Base-by-base conservation (phyloP, 495 filamentous ascomycete species). In the Lepraria neglecta region DNA sequence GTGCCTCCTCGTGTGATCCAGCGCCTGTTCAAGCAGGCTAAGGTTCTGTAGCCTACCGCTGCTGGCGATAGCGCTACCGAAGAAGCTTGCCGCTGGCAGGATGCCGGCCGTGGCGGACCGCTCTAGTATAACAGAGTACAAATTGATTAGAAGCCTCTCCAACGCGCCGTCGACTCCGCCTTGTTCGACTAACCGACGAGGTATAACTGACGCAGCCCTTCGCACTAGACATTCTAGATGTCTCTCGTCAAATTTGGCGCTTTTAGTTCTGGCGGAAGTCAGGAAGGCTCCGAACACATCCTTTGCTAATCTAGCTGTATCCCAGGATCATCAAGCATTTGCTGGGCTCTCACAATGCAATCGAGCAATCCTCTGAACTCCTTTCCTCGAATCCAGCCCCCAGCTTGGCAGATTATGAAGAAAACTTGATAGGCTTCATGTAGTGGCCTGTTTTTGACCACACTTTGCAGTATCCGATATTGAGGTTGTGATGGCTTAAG, bases 361-460 rank as follows among this genome's bases (percentile, higher is more conserved):
- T 48, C 10, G 7, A 48, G 46, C 21, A 48, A 48, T 14, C 21
- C 0, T 3, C 17, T 10, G 2, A 50, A 14, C 6, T 50, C 46
- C 14, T 28, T 5, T 24, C 46, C 46, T 50, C 46, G 4, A 50
- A 24, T 27, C 12, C 15, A 28, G 11, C 21, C 21, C 46, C 46
- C 46, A 50, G 9, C 46, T 14, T 27, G 46, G 46, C 46, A 50
- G 46, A 50, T 24, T 7, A 50, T 4, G 15, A 14, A 15, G 15
- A 21, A 50, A 14, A 50, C 46, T 50, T 50, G 46, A 27, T 50
- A 50, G 46, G 21, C 11, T 27, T 50, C 46, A 6, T 50, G 46
- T 6, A 50, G 6, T 50, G 21, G 46, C 46, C 46, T 50, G 21
- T 17, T 27, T 48, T 14, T 50, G 21, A 28, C 21, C 28, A 28